Evolutionary conservation across 805 yeast species (phyloP).

Genomic region (Nakazawaea peltata): DNA sequence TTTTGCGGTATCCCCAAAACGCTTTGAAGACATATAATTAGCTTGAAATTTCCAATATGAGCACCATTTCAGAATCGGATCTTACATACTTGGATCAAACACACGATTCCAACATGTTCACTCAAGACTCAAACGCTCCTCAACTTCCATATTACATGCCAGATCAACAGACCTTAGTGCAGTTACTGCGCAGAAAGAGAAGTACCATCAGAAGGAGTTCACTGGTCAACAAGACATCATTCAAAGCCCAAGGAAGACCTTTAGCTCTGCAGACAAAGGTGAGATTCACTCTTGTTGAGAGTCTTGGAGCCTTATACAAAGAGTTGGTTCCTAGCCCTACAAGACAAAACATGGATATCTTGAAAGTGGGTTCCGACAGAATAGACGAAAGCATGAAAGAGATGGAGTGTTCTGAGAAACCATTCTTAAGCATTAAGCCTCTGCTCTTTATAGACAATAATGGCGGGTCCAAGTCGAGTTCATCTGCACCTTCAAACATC

Average conservation of each 20-base stretch:
- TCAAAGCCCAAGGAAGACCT: constrained; percentile 30
- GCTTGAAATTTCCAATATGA: no score
- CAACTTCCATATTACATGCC: background rate
- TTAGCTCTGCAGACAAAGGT: constrained; percentile 44
- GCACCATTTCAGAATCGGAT: no score
- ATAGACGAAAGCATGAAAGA: constrained; percentile 4
- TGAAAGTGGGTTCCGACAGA: constrained; percentile 12
- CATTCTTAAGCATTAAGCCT: background rate
- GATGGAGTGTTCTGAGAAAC: background rate
- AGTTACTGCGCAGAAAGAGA: constrained; percentile 19
- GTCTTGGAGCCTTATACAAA: constrained; percentile 34
- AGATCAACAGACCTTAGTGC: constrained; percentile 10
- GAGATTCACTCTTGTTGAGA: constrained; percentile 37
- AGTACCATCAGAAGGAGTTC: constrained; percentile 12
- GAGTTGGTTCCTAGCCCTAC: constrained; percentile 26
- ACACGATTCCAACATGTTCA: no score
- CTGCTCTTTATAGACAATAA: constrained; percentile 3
- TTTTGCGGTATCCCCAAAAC: no score
- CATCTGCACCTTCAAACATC: background rate
- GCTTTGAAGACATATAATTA: no score
- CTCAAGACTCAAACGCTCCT: no score
- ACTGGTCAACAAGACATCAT: constrained; percentile 9
- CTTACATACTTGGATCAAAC: no score
- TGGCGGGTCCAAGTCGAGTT: background rate
- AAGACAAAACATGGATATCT: constrained; percentile 16